These are phyloP conservation scores for Phlyctochytrium planicorne DNA, from an alignment of 192 early-diverging fungal genomes.

Conservation along the genomic window DNA sequence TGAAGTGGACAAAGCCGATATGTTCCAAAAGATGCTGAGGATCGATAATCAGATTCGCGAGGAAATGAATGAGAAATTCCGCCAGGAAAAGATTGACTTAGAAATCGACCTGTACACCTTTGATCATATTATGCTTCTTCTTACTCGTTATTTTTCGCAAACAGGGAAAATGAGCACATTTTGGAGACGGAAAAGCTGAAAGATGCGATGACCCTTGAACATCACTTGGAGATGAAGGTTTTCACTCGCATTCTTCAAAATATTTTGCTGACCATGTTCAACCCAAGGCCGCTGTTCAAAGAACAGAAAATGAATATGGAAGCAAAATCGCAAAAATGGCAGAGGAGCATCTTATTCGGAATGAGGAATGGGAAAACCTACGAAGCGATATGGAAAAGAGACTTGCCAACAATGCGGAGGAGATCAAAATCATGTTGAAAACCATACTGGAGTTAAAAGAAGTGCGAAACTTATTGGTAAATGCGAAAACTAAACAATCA, in stretches of 20 bases:
- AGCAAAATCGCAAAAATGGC: slow-evolving; percentile 13
- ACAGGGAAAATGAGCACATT: slow-evolving; percentile 22
- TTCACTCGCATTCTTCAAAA: neutral
- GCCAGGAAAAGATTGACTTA: slow-evolving; percentile 34
- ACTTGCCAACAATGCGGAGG: slow-evolving; percentile 17
- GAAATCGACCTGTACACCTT: no score
- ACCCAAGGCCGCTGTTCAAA: slow-evolving; percentile 18
- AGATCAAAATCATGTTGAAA: slow-evolving; percentile 28
- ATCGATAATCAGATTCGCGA: slow-evolving; percentile 45
- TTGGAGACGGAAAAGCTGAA: slow-evolving; percentile 19
- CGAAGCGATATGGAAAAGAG: slow-evolving; percentile 26
- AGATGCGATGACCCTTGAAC: slow-evolving; percentile 21
- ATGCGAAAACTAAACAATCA: slow-evolving; percentile 15
- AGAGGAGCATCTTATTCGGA: slow-evolving; percentile 13
- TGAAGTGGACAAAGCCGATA: slow-evolving; percentile 50
- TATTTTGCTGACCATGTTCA: neutral
- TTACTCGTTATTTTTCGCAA: no score
- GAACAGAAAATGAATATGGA: slow-evolving; percentile 26
- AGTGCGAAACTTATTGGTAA: slow-evolving; percentile 1
- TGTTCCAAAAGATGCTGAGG: slow-evolving; percentile 54
- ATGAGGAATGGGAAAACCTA: slow-evolving; percentile 11
- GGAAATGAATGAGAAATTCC: slow-evolving; percentile 43
- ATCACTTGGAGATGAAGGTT: slow-evolving; percentile 26
- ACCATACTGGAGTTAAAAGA: slow-evolving; percentile 23
- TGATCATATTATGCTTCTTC: no score